These are phyloP conservation scores for Termitomyces sp. DNA, from an alignment of 768 basidiomycete genomes.

Conservation along the genomic window DNA sequence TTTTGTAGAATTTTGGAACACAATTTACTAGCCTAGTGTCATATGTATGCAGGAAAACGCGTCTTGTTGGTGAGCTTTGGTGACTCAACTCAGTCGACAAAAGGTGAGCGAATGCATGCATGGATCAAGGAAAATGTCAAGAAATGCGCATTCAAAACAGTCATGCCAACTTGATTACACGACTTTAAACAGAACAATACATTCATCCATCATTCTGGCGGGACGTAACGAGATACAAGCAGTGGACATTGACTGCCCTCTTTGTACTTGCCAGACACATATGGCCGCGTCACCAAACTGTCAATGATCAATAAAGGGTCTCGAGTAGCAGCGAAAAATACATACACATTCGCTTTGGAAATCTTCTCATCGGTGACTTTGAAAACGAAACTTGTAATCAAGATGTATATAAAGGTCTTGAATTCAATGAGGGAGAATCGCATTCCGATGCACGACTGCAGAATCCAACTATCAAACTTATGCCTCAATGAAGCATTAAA, in stretches of 20 bases:
- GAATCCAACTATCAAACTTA: not conserved
- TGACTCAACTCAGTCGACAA: too few species aligned
- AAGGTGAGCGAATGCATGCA: not conserved
- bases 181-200: not conserved
- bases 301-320: not conserved
- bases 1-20: constrained; percentile 7
- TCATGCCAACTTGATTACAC: not conserved
- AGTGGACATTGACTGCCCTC: constrained; percentile 64
- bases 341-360: constrained; percentile 59
- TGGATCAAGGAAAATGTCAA: not conserved
- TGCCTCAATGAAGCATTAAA: not conserved
- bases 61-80: not conserved
- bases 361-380: constrained; percentile 47
- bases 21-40: not conserved
- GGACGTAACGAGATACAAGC: constrained; percentile 34
- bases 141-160: not conserved
- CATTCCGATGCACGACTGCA: constrained; percentile 77
- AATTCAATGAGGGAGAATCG: constrained; percentile 83
- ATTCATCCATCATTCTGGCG: constrained; percentile 2
- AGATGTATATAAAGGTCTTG: constrained; percentile 68
- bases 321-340: constrained; percentile 2
- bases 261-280: constrained; percentile 44
- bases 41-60: not conserved
- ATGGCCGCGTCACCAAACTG: constrained; percentile 65
- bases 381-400: constrained; percentile 66